A percentile compares a stretch with the other conserved stretches of the same genome.
phyloP scores from a whole-genome alignment of 108 stramenopile genomes.

The Hondaea fermentalgiana region DNA sequence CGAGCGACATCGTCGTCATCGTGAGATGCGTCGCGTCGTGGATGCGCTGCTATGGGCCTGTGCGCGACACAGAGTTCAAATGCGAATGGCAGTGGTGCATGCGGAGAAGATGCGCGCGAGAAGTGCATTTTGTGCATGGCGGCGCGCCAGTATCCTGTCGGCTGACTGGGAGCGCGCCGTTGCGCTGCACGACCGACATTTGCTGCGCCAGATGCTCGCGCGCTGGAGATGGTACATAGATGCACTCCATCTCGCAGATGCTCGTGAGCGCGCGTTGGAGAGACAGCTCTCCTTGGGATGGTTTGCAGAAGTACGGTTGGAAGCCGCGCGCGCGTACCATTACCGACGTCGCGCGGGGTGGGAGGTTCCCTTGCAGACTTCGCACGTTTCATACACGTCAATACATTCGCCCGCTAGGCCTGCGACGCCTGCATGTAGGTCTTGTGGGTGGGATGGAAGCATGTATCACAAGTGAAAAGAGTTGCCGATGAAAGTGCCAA shows the following conservation, averaged over 20 bases:
- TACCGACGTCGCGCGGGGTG: background rate
- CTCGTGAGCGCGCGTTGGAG: background rate
- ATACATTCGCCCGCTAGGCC: no score
- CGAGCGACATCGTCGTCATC: background rate
- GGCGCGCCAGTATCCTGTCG: no score
- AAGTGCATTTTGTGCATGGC: background rate
- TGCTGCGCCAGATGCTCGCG: background rate
- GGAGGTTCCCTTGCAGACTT: background rate
- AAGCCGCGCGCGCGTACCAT: background rate
- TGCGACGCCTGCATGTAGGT: no score
- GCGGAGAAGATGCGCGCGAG: background rate
- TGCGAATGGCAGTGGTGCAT: background rate
- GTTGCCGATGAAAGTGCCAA: no score
- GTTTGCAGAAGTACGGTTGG: background rate
- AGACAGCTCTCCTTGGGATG: background rate
- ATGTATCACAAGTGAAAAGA: no score
- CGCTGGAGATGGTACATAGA: background rate
- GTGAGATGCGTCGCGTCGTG: background rate
- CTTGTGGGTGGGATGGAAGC: no score
- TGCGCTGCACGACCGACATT: background rate
- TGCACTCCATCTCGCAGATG: background rate
- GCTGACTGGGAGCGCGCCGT: background rate
- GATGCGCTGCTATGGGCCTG: background rate
- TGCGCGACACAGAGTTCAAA: background rate
- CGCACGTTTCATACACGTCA: background rate